Conservation (phyloP, 2,329 filamentous ascomycete genomes). For the Trichoderma cornu-damae region DNA sequence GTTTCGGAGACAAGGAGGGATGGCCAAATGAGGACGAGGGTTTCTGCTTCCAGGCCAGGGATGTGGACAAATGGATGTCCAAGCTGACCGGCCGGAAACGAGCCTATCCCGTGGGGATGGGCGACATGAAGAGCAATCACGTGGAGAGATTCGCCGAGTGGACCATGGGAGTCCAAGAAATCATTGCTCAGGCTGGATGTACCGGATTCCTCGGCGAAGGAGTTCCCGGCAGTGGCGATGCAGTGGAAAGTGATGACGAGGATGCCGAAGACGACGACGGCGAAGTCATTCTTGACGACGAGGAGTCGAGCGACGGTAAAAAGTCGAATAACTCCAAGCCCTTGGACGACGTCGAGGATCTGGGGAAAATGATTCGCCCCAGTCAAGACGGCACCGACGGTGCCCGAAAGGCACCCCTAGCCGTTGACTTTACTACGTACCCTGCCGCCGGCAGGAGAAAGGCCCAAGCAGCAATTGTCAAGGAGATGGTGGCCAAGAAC, state of each 20-base stretch:
- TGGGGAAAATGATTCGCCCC: constrained; percentile 60
- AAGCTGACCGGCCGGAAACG: constrained; percentile 81
- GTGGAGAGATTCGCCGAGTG: constrained; percentile 67
- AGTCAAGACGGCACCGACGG: constrained; percentile 30
- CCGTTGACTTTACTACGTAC: constrained; percentile 82
- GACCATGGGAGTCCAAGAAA: constrained; percentile 66
- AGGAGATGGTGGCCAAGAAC: constrained; percentile 90
- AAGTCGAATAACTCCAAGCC: constrained; percentile 33
- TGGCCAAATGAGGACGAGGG: constrained; percentile 90
- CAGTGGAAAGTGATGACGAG: constrained; percentile 78
- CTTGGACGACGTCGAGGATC: constrained; percentile 79
- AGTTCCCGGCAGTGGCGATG: constrained; percentile 73
- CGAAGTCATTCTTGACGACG: constrained; percentile 43
- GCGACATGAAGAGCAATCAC: constrained; percentile 74
- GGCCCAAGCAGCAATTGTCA: constrained; percentile 46
- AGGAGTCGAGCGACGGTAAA: constrained; percentile 34
- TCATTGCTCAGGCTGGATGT: constrained; percentile 58
- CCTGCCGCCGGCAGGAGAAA: constrained; percentile 46
- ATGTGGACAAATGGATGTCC: constrained; percentile 96
- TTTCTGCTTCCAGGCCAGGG: constrained; percentile 87
- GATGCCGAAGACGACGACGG: constrained; percentile 55
- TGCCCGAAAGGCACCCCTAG: constrained; percentile 48
- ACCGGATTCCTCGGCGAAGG: constrained; percentile 58
- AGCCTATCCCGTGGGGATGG: constrained; percentile 83
- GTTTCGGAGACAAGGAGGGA: constrained; percentile 82